Base-by-base conservation (phyloP, 768 basidiomycete species). In the Pluteus cervinus region DNA sequence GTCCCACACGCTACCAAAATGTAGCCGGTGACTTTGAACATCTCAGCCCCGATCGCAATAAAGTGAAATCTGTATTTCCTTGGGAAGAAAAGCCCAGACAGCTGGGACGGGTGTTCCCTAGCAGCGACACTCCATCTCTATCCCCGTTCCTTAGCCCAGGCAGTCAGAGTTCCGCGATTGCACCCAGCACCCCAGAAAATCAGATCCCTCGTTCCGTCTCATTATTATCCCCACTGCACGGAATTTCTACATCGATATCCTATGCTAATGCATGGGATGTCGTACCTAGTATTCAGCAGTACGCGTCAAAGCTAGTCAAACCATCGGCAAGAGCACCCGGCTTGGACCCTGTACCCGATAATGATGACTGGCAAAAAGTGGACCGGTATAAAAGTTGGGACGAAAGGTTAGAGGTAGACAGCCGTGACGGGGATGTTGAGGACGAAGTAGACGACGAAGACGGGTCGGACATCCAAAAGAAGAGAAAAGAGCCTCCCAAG, bases 231-330 rank as follows among this genome's bases (percentile, higher is more conserved):
- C 71, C 71, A 12, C 54, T 70, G 20, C 52, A 58, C 32, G 76
- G 76, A 3, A 65, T 81, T 21, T 81, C 84, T 6, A 61, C 64
- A 11, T 63, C 72, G 10, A 62, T 87, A 41, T 66, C 68, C 11
- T 89, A 86, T 57, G 62, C 71, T 5, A 90, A 96, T 59, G 86
- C 84, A 2, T 91, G 89, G 88, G 93, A 97, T 51, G 64, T 54
- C 25, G 77, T 86, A 16, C 85, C 88, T 5, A 79, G 78, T 43
- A 90, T 91, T 40, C 78, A 84, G 46, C 74, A 69, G 42, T 89
- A 92, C 57, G 82, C 82, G 1, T 68, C 74, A 10, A 68, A 67
- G 44, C 61, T 81, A 22, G 73, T 71, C 24, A 66, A 75, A 37
- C 71, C 79, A n/a, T 53, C 68, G 4, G 62, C 61, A 12, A 57